Conservation (phyloP, 257 asterid species). For the Mitragyna speciosa region DNA sequence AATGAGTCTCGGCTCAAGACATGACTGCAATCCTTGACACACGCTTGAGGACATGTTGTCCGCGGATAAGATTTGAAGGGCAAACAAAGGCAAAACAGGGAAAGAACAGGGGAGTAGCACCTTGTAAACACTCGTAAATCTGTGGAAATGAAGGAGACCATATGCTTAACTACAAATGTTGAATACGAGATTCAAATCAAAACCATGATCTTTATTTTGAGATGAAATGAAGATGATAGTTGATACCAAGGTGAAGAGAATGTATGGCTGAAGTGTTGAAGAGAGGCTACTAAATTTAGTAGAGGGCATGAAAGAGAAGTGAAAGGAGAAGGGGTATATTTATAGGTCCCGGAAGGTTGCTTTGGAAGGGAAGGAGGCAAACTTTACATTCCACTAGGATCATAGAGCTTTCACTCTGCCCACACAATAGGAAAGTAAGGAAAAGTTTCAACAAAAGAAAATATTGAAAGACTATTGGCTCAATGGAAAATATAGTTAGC, state of each 20-base stretch:
- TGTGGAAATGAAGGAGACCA: not conserved
- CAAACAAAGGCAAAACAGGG: constrained; percentile 27
- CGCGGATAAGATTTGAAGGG: constrained; percentile 3
- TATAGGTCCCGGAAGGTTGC: constrained; percentile 47
- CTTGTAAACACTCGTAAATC: not conserved
- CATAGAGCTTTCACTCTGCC: constrained; percentile 4
- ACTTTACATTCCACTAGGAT: constrained; percentile 25
- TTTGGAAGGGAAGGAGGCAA: constrained; percentile 11
- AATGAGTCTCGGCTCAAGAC: constrained; percentile 35
- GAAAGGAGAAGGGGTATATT: constrained; percentile 45
- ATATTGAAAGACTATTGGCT: not conserved
- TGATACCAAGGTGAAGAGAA: not conserved
- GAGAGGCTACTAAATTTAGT: not conserved
- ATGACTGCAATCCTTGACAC: constrained; percentile 41
- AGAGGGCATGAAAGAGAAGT: constrained; percentile 46
- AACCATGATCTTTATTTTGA: not conserved
- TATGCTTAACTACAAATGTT: not conserved
- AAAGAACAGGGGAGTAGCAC: constrained; percentile 22
- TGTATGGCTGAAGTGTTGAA: constrained; percentile 5
- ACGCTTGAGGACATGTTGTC: constrained; percentile 39
- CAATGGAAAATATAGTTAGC: not conserved
- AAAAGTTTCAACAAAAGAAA: not conserved
- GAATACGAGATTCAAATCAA: not conserved
- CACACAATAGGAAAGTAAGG: not conserved
- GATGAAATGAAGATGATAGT: not conserved